phyloP scores from a whole-genome alignment of 2,329 filamentous ascomycete genomes.

The Cytospora paraplurivora region DNA sequence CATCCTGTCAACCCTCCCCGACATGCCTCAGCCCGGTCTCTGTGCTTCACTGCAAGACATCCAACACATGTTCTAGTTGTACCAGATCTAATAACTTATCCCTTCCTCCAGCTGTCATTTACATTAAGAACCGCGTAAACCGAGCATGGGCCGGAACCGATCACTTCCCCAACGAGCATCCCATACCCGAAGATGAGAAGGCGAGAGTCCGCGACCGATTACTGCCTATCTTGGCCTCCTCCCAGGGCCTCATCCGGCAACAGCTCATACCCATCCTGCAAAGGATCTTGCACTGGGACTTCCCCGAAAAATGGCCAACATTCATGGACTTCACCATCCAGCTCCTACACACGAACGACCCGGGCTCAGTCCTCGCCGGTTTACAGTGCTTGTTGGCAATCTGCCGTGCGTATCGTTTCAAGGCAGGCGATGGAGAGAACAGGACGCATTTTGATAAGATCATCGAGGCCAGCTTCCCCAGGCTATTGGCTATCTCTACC shows the following conservation, averaged over 20 bases:
- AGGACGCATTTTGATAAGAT: conserved; percentile 92
- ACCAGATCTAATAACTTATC: conserved; percentile 28
- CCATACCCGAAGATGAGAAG: conserved; percentile 89
- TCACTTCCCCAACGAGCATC: conserved; percentile 69
- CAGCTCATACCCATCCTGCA: conserved; percentile 94
- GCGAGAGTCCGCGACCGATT: conserved; percentile 82
- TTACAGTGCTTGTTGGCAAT: conserved; percentile 92
- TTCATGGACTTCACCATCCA: conserved; percentile 93
- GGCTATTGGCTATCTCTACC: conserved; percentile 83
- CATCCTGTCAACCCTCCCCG: conserved; percentile 32
- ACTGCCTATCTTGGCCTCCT: conserved; percentile 82
- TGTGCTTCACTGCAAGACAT: not conserved
- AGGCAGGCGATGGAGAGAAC: conserved; percentile 73
- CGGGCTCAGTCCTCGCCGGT: conserved; percentile 85
- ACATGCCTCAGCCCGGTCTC: conserved; percentile 16
- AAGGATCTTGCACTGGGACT: conserved; percentile 94
- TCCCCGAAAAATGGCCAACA: conserved; percentile 89
- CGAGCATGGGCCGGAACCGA: conserved; percentile 84
- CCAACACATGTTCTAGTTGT: conserved; percentile 2
- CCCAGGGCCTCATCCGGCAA: conserved; percentile 79
- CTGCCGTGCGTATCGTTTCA: conserved; percentile 94
- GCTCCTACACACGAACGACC: conserved; percentile 83
- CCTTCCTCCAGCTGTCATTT: conserved; percentile 74
- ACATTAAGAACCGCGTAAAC: conserved; percentile 96
- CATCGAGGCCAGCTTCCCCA: conserved; percentile 86